phyloP scores from a whole-genome alignment of 768 basidiomycete species.

The Pisolithus sp. region DNA sequence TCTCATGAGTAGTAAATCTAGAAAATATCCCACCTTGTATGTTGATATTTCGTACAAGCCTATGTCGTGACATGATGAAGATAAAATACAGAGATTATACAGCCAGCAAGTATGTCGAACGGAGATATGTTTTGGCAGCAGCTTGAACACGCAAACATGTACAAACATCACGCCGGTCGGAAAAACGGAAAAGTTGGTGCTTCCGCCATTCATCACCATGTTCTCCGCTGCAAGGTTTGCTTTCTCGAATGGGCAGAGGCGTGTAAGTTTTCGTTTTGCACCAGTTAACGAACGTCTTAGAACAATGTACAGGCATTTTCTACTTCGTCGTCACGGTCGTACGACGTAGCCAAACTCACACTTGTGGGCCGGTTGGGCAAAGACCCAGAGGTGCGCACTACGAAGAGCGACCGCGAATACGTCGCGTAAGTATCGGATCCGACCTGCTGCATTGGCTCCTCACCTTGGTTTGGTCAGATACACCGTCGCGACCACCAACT shows the following conservation, averaged over 20 bases:
- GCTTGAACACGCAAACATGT: neutral
- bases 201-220: constrained; percentile 32
- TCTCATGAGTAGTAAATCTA: neutral
- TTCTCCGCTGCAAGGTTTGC: constrained; percentile 44
- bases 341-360: constrained; percentile 68
- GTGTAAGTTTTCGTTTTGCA: constrained; percentile 36
- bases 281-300: neutral
- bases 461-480: constrained; percentile 42
- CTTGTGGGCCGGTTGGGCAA: constrained; percentile 69
- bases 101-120: constrained; percentile 1
- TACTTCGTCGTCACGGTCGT: constrained; percentile 44
- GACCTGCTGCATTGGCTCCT: neutral
- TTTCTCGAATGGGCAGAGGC: constrained; percentile 34
- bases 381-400: constrained; percentile 64
- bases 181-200: neutral
- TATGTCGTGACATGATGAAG: constrained; percentile 80
- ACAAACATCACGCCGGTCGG: neutral
- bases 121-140: neutral
- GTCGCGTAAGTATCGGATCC: constrained; percentile 46
- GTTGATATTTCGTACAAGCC: constrained; percentile 81
- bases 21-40: constrained; percentile 46
- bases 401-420: constrained; percentile 74
- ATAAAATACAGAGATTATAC: constrained; percentile 4
- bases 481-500: constrained; percentile 67
- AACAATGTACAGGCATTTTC: constrained; percentile 50